phyloP scores from a whole-genome alignment of 345 rosid genomes.

The Salix arbutifolia region DNA sequence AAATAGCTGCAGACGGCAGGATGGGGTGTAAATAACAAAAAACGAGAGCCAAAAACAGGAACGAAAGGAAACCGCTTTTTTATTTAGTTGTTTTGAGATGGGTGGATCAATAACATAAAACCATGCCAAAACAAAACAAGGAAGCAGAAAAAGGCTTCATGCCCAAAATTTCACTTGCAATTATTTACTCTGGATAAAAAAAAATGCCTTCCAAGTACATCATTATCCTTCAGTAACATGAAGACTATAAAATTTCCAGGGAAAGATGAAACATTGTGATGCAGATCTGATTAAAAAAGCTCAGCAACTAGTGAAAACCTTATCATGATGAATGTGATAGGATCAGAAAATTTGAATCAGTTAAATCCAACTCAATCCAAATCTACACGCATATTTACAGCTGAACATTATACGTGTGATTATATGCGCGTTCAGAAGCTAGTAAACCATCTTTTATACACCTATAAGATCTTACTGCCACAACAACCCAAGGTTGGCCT shows the following conservation, averaged over 20 bases:
- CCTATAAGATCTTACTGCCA: not conserved
- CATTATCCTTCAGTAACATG: not conserved
- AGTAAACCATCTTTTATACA: not conserved
- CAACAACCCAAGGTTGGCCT: not conserved
- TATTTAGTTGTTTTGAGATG: not conserved
- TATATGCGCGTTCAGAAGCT: not conserved
- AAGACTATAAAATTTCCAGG: too few species aligned
- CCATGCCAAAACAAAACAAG: not conserved
- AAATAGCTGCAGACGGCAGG: constrained; percentile 55
- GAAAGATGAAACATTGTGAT: not conserved
- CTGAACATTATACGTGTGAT: not conserved
- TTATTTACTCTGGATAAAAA: not conserved
- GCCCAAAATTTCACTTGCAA: not conserved
- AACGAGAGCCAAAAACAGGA: not conserved
- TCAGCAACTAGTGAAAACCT: not conserved
- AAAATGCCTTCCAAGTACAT: not conserved
- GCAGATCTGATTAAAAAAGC: not conserved
- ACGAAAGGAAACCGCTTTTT: not conserved
- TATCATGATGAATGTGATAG: not conserved
- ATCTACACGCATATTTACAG: not conserved
- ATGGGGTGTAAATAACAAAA: not conserved
- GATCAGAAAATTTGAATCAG: not conserved
- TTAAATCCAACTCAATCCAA: not conserved
- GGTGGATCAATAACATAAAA: not conserved
- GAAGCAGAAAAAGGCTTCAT: not conserved